Evolutionary conservation across 805 yeast genomes (phyloP).

Genomic region (Wickerhamomyces queroliae): DNA sequence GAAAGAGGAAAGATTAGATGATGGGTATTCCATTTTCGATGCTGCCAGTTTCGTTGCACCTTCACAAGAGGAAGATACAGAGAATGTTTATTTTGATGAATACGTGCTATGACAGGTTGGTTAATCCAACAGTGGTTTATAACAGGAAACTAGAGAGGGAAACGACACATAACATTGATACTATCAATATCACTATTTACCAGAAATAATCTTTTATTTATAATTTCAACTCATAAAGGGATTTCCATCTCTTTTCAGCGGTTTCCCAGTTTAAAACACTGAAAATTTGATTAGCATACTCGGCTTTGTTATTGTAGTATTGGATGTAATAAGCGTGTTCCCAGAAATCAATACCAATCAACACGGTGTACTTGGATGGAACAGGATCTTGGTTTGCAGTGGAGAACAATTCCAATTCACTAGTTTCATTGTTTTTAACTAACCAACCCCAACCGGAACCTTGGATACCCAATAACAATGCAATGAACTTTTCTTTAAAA

Average conservation of each 20-base stretch:
- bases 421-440: conserved; percentile 37
- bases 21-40: conserved; percentile 34
- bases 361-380: conserved; percentile 32
- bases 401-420: conserved; percentile 36
- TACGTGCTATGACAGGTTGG: conserved; percentile 35
- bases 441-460: conserved; percentile 52
- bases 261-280: conserved; percentile 45
- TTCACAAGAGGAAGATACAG: conserved; percentile 26
- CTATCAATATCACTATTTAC: too few species aligned
- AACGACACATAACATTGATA: too few species aligned
- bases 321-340: conserved; percentile 50
- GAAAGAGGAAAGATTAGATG: conserved; percentile 28
- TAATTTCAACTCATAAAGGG: conserved; percentile 10
- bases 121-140: too few species aligned
- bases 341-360: conserved; percentile 49
- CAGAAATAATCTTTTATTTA: too few species aligned
- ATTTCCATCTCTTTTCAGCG: conserved; percentile 38
- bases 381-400: conserved; percentile 45
- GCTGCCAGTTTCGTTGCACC: conserved; percentile 34
- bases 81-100: conserved; percentile 41
- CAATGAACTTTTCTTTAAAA: conserved; percentile 34
- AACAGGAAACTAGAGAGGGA: too few species aligned
- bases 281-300: conserved; percentile 45
- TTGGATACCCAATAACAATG: conserved; percentile 42
- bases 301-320: conserved; percentile 44